Base-by-base conservation (phyloP, 345 rosid species). In the Jatropha curcas region DNA sequence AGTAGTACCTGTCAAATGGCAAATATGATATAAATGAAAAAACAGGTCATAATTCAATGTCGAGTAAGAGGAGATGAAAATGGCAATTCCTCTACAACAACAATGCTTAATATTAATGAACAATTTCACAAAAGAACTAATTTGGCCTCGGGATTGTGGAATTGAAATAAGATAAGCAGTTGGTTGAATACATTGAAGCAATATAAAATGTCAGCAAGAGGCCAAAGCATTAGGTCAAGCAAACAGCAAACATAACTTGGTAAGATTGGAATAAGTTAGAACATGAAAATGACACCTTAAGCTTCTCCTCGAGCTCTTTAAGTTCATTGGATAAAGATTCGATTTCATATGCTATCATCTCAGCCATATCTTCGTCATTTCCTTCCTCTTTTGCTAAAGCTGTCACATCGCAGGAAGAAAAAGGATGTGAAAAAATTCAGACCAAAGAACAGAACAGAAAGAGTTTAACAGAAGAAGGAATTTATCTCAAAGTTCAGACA, bases 321-420 rank as follows among this genome's bases (percentile, higher is more conserved):
- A 88, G 84, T 80, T 92, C 86, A 51, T 60, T 76, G 39, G 90
- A 72, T 64, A 92, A 85, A 16, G 97, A 95, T 34, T 72, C 76
- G n/a, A 92, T 82, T 80, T 95, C 99, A 78, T 60, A 78, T 59
- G 85, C 86, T 72, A 94, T 89, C 98, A 95, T 95, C 83, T 95
- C 96, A 63, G 92, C 89, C 99, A 95, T 95, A 71, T 89, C 99
- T 80, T 82, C 91, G 74, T 91, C 97, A 65, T 81, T 84, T 65
- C 86, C 89, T 72, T 82, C 88, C 65, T 90, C 97, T 81, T 87
- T 90, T 28, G 84, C 88, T 76, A 94, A 82, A 78, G 86, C 98
- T 95, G 82, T 57, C 50, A 55, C n/a, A 17, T 24, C 34, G 33
- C 25, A 19, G 53, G 22, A 48, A 56, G n/a, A 63, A 72, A 22